Base-by-base conservation (phyloP, 2,329 filamentous ascomycete genomes). In the Xylariomycetidae sp. region DNA sequence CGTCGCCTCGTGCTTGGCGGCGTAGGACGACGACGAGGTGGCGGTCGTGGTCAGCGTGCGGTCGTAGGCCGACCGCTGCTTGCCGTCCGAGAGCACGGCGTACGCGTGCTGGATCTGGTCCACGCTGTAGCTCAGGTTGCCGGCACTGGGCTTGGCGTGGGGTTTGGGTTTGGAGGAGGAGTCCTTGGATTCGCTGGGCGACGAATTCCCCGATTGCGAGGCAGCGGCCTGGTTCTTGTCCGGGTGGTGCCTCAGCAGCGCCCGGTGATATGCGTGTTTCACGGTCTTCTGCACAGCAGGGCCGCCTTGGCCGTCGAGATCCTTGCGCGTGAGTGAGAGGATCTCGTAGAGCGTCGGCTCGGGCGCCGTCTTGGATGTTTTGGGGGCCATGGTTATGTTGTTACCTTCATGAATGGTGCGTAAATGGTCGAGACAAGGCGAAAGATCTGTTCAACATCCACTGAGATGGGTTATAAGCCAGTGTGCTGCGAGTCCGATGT, bases 41-140 rank as follows among this genome's bases (percentile, higher is more conserved):
- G 34, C 19, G 4, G 37, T 29, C 2, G 48, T 27, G 19, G 62
- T 60, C 23, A 79, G 58, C 10, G 61, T 53, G 6, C 60, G 57
- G 52, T 81, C 71, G 60, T 82, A 82, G 26, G 67, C 63, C 4
- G 59, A 55, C 32, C 74, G 68, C 30, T 63, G 60, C 27, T 52
- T 47, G 3, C 68, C 59, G 38, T 68, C 63, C 9, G 74, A 75
- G 29, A 84, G 67, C 1, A 70, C 63, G 8, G 61, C 61, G 57
- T 72, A 79, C 25, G 79, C 79, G 24, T 64, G 54, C 30, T 73
- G 69, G 52, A 83, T 82, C 48, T 82, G 73, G 56, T 83, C 79
- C 38, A 83, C 60, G 2, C 74, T 73, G 54, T 66, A 76, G 16
- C 41, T 37, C 35, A 47, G 39, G 17, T 43, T 37, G n/a, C 41